Percentiles rank a stretch among this genome's conserved stretches.
These are phyloP conservation scores for Euphrasia arctica DNA, from an alignment of 305 asterid genomes.

Conservation along the genomic window DNA sequence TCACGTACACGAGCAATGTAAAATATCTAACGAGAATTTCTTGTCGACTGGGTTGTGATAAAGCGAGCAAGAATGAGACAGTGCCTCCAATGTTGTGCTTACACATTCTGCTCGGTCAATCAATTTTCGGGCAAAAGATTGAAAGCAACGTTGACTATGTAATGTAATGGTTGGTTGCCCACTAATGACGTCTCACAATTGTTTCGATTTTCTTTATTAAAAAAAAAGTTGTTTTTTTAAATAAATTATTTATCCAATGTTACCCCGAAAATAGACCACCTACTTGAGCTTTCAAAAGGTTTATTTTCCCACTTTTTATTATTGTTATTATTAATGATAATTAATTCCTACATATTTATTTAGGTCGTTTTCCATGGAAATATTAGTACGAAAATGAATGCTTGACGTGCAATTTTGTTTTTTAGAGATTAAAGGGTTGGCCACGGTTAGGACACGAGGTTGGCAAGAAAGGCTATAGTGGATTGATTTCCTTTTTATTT, in stretches of 20 bases:
- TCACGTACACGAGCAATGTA: no score
- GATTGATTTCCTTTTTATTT: not conserved
- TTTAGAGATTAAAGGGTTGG: slow-evolving; percentile 22
- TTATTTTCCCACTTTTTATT: slow-evolving; percentile 5
- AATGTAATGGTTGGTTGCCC: slow-evolving; percentile 23
- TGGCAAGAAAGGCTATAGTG: slow-evolving; percentile 9
- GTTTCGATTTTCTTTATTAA: slow-evolving; percentile 3
- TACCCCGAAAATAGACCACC: slow-evolving; percentile 29
- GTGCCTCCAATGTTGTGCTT: slow-evolving; percentile 17
- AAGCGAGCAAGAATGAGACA: not conserved
- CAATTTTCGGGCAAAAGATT: slow-evolving; percentile 25
- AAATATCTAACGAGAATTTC: no score
- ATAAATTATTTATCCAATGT: slow-evolving; percentile 16
- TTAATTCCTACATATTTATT: not conserved
- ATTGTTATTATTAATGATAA: slow-evolving; percentile 8
- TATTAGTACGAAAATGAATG: not conserved
- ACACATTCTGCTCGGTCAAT: slow-evolving; percentile 15
- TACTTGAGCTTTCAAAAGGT: slow-evolving; percentile 15
- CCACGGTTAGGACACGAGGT: slow-evolving; percentile 31
- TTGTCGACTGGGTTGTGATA: no score
- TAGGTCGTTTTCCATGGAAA: slow-evolving; percentile 13
- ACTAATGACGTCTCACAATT: slow-evolving; percentile 23
- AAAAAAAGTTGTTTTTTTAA: no score
- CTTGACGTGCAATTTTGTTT: slow-evolving; percentile 2
- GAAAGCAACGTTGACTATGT: slow-evolving; percentile 27